Conservation (phyloP, 495 filamentous ascomycete genomes). For the Friedmanniomyces simplex region DNA sequence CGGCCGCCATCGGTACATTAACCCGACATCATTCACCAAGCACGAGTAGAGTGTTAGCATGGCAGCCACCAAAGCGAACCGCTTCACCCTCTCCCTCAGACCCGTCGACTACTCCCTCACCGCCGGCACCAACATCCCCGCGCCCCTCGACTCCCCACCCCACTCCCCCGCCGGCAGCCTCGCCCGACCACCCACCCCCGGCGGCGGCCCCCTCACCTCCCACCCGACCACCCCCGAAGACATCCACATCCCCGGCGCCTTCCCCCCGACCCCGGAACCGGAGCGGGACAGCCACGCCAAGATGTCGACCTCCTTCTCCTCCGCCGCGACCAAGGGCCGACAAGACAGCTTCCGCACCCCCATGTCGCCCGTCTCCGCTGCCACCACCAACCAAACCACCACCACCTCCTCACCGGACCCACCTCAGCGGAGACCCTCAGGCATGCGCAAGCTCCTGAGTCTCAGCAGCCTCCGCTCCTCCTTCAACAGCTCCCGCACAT, state of each 20-base stretch:
- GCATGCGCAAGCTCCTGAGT: slow-evolving; percentile 28
- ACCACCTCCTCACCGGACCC: slow-evolving; percentile 1
- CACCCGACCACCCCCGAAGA: slow-evolving; percentile 29
- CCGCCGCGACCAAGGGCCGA: neutral
- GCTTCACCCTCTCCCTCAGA: slow-evolving; percentile 24
- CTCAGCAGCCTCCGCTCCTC: slow-evolving; percentile 15
- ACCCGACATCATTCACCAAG: too few relatives aligned
- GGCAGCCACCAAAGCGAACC: slow-evolving; percentile 9
- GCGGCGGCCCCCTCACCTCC: slow-evolving; percentile 31
- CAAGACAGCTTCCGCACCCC: slow-evolving; percentile 12
- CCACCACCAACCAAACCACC: slow-evolving; percentile 3
- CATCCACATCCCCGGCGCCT: neutral
- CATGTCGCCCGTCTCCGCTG: slow-evolving; percentile 17
- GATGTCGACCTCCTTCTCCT: slow-evolving; percentile 3
- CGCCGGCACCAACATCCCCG: slow-evolving; percentile 30
- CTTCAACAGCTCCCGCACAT: slow-evolving; percentile 19
- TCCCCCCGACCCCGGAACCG: slow-evolving; percentile 9
- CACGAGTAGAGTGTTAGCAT: too few relatives aligned
- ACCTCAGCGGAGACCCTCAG: slow-evolving; percentile 21
- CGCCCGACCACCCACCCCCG: slow-evolving; percentile 30
- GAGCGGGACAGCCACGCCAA: neutral
- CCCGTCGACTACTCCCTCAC: slow-evolving; percentile 33
- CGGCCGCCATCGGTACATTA: too few relatives aligned
- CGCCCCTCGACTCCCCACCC: slow-evolving; percentile 28
- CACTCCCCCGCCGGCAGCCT: slow-evolving; percentile 8